phyloP scores from a whole-genome alignment of 441 rosid species.

The Raphanus hybrid region DNA sequence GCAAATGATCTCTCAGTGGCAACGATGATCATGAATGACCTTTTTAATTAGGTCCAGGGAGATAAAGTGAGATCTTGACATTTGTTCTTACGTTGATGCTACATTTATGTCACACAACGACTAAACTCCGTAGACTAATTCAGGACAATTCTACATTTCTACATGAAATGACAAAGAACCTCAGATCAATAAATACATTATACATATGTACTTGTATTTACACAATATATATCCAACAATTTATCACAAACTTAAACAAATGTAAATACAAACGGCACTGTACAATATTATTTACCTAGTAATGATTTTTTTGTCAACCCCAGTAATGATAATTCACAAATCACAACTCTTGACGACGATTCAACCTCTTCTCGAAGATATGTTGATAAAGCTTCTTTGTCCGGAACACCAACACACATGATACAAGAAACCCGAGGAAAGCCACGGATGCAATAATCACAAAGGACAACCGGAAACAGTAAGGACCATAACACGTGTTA shows the following conservation, averaged over 20 bases:
- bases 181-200: neutral
- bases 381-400: constrained; percentile 58
- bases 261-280: constrained; percentile 4
- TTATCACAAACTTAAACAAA: neutral
- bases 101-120: constrained; percentile 15
- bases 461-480: constrained; percentile 68
- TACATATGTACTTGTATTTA: neutral
- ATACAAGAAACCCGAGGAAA: constrained; percentile 58
- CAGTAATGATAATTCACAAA: neutral
- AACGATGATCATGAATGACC: constrained; percentile 20
- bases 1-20: neutral
- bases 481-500: constrained; percentile 55
- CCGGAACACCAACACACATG: constrained; percentile 55
- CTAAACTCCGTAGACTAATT: neutral
- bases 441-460: constrained; percentile 61
- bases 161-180: neutral
- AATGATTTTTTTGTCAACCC: too few species aligned
- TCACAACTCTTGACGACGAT: constrained; percentile 12
- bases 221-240: neutral
- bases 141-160: neutral
- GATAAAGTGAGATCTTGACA: neutral
- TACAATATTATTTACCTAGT: neutral
- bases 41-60: neutral
- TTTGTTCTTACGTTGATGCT: neutral
- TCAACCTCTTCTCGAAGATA: constrained; percentile 40